These are phyloP conservation scores for Teunomyces panamensis DNA, from an alignment of 805 yeast genomes.

Conservation along the genomic window DNA sequence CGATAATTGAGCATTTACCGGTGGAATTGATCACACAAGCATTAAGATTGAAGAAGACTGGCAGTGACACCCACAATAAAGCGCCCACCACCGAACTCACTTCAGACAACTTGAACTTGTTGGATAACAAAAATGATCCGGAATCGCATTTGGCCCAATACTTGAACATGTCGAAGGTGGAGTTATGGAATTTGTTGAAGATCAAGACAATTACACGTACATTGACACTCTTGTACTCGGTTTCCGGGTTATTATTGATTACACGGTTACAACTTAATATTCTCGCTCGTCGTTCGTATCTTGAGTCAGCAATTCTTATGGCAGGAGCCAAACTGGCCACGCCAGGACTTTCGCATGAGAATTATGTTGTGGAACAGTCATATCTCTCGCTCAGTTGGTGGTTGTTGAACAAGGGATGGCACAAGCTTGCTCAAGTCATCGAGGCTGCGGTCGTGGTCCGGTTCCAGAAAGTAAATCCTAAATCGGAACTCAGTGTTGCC, in stretches of 20 bases:
- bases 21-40: slow-evolving; percentile 73
- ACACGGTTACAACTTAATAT: slow-evolving; percentile 86
- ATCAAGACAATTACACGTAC: slow-evolving; percentile 70
- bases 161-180: slow-evolving; percentile 33
- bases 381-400: slow-evolving; percentile 91
- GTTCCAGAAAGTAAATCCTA: slow-evolving; percentile 65
- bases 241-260: slow-evolving; percentile 68
- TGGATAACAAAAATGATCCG: slow-evolving; percentile 24
- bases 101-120: slow-evolving; percentile 37
- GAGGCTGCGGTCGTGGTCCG: slow-evolving; percentile 56
- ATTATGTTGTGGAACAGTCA: slow-evolving; percentile 70
- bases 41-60: slow-evolving; percentile 55
- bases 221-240: slow-evolving; percentile 65
- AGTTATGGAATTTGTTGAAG: slow-evolving; percentile 84
- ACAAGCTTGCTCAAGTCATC: slow-evolving; percentile 49
- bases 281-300: slow-evolving; percentile 80
- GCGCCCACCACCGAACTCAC: slow-evolving; percentile 23
- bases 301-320: slow-evolving; percentile 70
- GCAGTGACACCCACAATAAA: slow-evolving; percentile 13
- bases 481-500: slow-evolving; percentile 62
- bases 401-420: slow-evolving; percentile 86
- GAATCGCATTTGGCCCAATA: slow-evolving; percentile 19
- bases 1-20: slow-evolving; percentile 58
- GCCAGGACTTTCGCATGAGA: slow-evolving; percentile 20
- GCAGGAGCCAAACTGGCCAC: slow-evolving; percentile 43